These are phyloP conservation scores for Vanderwaltozyma polyspora DNA, from an alignment of 805 yeast species.

Conservation along the genomic window DNA sequence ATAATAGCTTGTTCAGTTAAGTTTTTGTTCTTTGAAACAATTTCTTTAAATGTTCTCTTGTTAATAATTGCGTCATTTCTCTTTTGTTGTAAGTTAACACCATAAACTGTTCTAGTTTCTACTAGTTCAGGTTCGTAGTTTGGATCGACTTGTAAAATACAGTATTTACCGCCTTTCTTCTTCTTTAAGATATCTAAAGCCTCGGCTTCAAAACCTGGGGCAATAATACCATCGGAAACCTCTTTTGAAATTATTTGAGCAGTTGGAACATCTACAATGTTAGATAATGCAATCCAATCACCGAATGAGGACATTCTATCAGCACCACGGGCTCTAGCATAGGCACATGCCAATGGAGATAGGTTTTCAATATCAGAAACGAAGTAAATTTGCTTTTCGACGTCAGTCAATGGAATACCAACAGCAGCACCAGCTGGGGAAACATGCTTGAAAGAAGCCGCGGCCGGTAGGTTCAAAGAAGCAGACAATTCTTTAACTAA, in stretches of 20 bases:
- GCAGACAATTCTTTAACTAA: slow-evolving; percentile 93
- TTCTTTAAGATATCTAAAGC: slow-evolving; percentile 80
- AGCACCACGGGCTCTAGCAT: slow-evolving; percentile 99
- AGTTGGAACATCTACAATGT: slow-evolving; percentile 91
- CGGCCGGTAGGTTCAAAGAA: slow-evolving; percentile 91
- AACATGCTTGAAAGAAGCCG: slow-evolving; percentile 97
- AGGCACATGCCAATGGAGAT: slow-evolving; percentile 94
- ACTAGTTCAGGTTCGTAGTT: slow-evolving; percentile 68
- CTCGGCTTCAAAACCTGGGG: slow-evolving; percentile 90
- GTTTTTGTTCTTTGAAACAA: slow-evolving; percentile 75
- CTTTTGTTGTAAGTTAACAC: slow-evolving; percentile 90
- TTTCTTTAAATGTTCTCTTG: slow-evolving; percentile 80
- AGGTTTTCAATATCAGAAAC: slow-evolving; percentile 89
- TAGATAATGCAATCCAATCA: slow-evolving; percentile 94
- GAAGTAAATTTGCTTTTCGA: slow-evolving; percentile 90
- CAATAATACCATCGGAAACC: slow-evolving; percentile 97
- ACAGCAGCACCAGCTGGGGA: slow-evolving; percentile 99
- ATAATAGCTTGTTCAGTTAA: slow-evolving; percentile 86
- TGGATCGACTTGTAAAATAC: slow-evolving; percentile 93
- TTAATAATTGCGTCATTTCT: slow-evolving; percentile 95
- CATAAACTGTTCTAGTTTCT: slow-evolving; percentile 94
- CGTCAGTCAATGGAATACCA: slow-evolving; percentile 82
- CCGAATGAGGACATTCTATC: slow-evolving; percentile 99
- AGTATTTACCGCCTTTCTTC: slow-evolving; percentile 96
- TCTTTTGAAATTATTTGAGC: slow-evolving; percentile 95